Evolutionary conservation across 306 rosid species (phyloP), one percentile per base, ranked within the genome.

Genomic region (Adenanthera pavonina): DNA sequence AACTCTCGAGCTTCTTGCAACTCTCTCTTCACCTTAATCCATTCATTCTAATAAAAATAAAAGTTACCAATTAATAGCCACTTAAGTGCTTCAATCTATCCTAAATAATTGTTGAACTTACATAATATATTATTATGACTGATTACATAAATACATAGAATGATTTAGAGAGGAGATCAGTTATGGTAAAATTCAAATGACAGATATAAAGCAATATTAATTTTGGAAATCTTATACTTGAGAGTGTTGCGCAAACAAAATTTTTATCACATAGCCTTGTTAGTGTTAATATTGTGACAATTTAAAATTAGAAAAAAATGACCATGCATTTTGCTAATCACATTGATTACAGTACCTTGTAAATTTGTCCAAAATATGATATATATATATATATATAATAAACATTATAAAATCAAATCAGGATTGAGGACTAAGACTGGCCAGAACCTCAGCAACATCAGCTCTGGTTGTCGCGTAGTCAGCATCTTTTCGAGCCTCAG

Each of bases 371-470:
- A 36, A 65, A 15, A 66, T 40, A 66, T 16, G 19, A 36, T 6
- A 57, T 33, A 8, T 57, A 38, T 38, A 38, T 38, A 38, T 38
- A 38, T 38, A 38, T 38, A 38, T 38, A 38, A 38, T 1, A 17
- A 9, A 54, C n/a, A 54, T 54, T 16, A 16, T 54, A 17, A 54
- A 54, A 54, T 54, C 10, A 56, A 56, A 2, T 8, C 0, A 10
- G 7, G n/a, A 2, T 16, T 1, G 16, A 0, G 8, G 1, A 19
- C 5, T 16, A 68, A 43, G 20, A 41, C 3, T 9, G 9, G 51
- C 9, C 48, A 68, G 6, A 9, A 69, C 74, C 47, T 69, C 73
- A n/a, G 52, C 73, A 43, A 68, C 35, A 43, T 68, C 35, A n/a
- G 35, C 52, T 68, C 73, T 68, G 19, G 52, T 7, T 68, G 49